Evolutionary conservation across 2,329 filamentous ascomycete genomes (phyloP), one percentile per base, ranked within the genome.

Genomic region (Colletotrichum tropicicola): DNA sequence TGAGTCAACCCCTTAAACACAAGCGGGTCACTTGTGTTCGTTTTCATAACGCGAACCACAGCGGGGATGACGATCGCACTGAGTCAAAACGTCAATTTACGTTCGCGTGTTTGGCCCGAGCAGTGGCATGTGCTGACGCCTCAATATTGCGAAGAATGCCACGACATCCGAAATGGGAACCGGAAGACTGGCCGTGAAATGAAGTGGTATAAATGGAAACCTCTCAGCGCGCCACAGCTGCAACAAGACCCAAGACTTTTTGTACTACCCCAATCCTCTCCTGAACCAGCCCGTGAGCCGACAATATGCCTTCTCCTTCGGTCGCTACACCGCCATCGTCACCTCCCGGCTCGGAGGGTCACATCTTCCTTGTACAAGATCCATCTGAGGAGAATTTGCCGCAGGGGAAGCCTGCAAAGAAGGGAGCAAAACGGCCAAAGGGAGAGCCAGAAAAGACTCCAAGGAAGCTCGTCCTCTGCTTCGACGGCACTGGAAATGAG

Each of bases 401-500:
- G n/a, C n/a, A n/a, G n/a, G n/a, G n/a, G n/a, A n/a, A n/a, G n/a
- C n/a, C n/a, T n/a, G n/a, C n/a, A n/a, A n/a, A n/a, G n/a, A n/a
- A n/a, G n/a, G n/a, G n/a, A n/a, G n/a, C n/a, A n/a, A n/a, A n/a
- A n/a, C n/a, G n/a, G n/a, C n/a, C n/a, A n/a, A n/a, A 43, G n/a
- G 5, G 39, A 10, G 17, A 21, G 28, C 19, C 41, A 2, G 19
- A 6, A 19, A 39, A 17, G 54, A 25, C n/a, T 13, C n/a, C 43
- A 4, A 78, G 75, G 68, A 82, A 81, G 64, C 77, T 84, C 17
- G 70, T 84, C 3, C 73, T 84, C 12, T 84, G 79, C 71, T 84
- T 84, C 55, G 82, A 84, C 63, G 82, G 82, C 49, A 84, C 82
- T 3, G 82, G 82, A 12, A 83, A 82, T 59, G 76, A 74, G 0